Conservation (phyloP, 805 yeast genomes). For the Hanseniaspora vineae region DNA sequence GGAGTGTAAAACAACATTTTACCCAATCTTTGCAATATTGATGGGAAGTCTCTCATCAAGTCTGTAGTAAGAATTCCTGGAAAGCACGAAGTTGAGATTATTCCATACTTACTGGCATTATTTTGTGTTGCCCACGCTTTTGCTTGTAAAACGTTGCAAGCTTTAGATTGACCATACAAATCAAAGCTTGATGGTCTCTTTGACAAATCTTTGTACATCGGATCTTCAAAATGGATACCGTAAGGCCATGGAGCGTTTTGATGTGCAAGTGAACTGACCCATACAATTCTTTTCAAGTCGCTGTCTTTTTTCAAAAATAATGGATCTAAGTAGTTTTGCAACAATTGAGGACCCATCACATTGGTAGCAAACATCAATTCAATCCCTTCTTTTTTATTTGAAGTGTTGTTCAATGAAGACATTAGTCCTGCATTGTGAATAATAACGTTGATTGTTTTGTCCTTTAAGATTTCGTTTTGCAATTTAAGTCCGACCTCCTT, state of each 20-base stretch:
- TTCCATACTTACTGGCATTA: constrained; percentile 15
- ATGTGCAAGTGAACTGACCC: constrained; percentile 28
- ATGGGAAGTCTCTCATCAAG: constrained; percentile 17
- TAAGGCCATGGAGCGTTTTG: constrained; percentile 15
- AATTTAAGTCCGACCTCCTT: constrained; percentile 18
- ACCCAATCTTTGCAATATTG: constrained; percentile 5
- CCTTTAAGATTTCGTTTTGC: constrained; percentile 9
- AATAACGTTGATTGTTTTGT: constrained; percentile 17
- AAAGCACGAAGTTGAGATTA: constrained; percentile 23
- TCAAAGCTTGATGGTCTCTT: constrained; percentile 11
- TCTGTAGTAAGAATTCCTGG: constrained; percentile 27
- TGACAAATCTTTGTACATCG: constrained; percentile 12
- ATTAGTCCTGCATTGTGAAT: constrained; percentile 28
- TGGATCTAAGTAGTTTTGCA: constrained; percentile 27
- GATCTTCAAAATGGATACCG: constrained; percentile 24
- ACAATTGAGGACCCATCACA: constrained; percentile 26
- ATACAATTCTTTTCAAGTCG: constrained; percentile 24
- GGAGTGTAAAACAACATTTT: constrained; percentile 11
- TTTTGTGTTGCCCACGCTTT: constrained; percentile 23
- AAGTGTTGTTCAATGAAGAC: constrained; percentile 17
- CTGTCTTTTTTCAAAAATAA: constrained; percentile 22
- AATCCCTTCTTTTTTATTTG: constrained; percentile 22
- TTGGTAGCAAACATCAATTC: constrained; percentile 28
- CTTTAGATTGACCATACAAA: constrained; percentile 29
- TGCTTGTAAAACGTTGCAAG: constrained; percentile 24